These are phyloP conservation scores for Lyophyllum atratum DNA, from an alignment of 768 basidiomycete species.

Conservation along the genomic window DNA sequence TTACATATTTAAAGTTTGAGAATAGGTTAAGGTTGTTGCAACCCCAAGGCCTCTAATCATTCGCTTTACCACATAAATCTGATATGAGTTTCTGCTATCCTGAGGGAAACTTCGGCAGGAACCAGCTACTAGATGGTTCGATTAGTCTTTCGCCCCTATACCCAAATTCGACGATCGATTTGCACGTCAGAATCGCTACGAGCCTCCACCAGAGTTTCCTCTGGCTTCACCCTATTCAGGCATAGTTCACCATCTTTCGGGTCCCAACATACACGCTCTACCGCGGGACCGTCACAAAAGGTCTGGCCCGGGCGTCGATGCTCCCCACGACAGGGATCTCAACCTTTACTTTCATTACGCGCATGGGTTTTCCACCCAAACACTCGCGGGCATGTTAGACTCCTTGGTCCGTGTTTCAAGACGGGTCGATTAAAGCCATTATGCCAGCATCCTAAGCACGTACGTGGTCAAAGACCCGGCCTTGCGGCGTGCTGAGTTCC, in stretches of 20 bases:
- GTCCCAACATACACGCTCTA: too few species aligned
- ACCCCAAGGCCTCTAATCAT: too few species aligned
- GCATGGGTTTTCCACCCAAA: slow-evolving; percentile 49
- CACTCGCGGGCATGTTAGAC: slow-evolving; percentile 83
- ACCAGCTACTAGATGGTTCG: slow-evolving; percentile 94
- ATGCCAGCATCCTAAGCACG: too few species aligned
- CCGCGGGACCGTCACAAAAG: slow-evolving; percentile 74
- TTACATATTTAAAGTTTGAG: too few species aligned
- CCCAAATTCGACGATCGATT: slow-evolving; percentile 95
- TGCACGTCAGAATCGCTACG: slow-evolving; percentile 96
- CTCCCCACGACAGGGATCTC: slow-evolving; percentile 64
- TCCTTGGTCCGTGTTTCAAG: slow-evolving; percentile 39
- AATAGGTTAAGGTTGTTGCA: too few species aligned
- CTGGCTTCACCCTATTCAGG: slow-evolving; percentile 93
- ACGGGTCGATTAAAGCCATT: too few species aligned
- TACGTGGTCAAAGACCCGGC: too few species aligned
- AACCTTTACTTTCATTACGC: too few species aligned
- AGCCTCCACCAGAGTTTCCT: slow-evolving; percentile 96
- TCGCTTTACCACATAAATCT: slow-evolving; percentile 81
- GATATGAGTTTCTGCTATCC: too few species aligned
- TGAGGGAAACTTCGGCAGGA: too few species aligned
- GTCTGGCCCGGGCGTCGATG: slow-evolving; percentile 76
- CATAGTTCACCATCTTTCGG: too few species aligned
- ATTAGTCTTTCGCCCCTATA: slow-evolving; percentile 97
- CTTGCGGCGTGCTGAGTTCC: too few species aligned